Percentiles rank a stretch among this genome's conserved stretches.
phyloP scores from a whole-genome alignment of 2,329 filamentous ascomycete species.

The Neophaeococcomyces aloes region DNA sequence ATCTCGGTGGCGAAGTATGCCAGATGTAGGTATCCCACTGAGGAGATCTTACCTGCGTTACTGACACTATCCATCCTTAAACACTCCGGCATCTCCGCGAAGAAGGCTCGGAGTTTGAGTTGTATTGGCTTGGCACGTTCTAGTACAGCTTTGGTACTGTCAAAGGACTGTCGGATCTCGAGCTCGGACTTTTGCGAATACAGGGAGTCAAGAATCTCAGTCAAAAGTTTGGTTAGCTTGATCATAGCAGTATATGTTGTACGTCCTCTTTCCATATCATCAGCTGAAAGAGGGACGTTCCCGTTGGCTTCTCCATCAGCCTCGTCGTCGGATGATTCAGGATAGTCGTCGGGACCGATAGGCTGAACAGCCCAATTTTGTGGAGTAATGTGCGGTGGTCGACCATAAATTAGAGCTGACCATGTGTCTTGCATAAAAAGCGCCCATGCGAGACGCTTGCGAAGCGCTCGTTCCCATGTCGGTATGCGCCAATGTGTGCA shows the following conservation, averaged over 20 bases:
- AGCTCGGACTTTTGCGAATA: slow-evolving; percentile 38
- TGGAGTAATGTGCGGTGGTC: slow-evolving; percentile 45
- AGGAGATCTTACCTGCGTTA: slow-evolving; percentile 28
- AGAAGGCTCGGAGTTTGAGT: slow-evolving; percentile 44
- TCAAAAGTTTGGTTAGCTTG: slow-evolving; percentile 41
- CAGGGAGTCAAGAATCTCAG: slow-evolving; percentile 42
- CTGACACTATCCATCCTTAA: slow-evolving; percentile 34
- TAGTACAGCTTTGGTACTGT: slow-evolving; percentile 38
- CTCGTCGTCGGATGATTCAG: slow-evolving; percentile 23
- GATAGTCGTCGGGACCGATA: slow-evolving; percentile 38
- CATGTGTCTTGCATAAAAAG: slow-evolving; percentile 57
- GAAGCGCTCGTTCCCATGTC: slow-evolving; percentile 51
- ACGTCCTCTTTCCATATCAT: slow-evolving; percentile 32
- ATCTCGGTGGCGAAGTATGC: slow-evolving; percentile 39
- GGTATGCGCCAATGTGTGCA: slow-evolving; percentile 54
- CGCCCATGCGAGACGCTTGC: slow-evolving; percentile 54
- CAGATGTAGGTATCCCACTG: slow-evolving; percentile 35
- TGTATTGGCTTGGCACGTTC: slow-evolving; percentile 45
- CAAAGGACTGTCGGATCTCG: slow-evolving; percentile 13
- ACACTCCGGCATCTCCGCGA: slow-evolving; percentile 35
- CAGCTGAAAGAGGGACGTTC: not conserved
- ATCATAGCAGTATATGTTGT: slow-evolving; percentile 44
- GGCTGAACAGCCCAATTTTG: slow-evolving; percentile 47
- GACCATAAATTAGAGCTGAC: slow-evolving; percentile 48
- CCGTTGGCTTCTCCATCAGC: slow-evolving; percentile 23